These are phyloP conservation scores for Nadsonia commutata DNA, from an alignment of 1,139 yeast species.

Conservation along the genomic window DNA sequence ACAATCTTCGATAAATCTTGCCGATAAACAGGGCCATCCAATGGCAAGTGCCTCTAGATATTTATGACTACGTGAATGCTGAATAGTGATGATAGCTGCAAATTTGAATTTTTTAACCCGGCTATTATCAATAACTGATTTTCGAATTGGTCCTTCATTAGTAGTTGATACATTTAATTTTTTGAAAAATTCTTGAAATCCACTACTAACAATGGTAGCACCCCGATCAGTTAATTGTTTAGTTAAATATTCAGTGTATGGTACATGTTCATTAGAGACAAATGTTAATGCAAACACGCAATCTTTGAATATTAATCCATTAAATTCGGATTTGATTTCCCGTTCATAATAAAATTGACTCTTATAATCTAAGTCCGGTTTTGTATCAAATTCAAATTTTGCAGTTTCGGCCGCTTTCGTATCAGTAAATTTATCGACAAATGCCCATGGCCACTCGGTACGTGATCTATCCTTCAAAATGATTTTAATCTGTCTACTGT, in stretches of 20 bases:
- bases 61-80: slow-evolving; percentile 22
- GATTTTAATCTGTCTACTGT: neutral
- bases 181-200: neutral
- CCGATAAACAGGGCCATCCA: slow-evolving; percentile 78
- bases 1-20: slow-evolving; percentile 44
- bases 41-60: slow-evolving; percentile 74
- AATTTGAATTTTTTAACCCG: neutral
- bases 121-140: neutral
- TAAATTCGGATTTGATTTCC: no score
- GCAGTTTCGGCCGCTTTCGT: no score
- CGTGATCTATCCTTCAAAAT: neutral
- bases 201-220: neutral
- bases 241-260: neutral
- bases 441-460: neutral
- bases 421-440: neutral
- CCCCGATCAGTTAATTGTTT: neutral
- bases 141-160: neutral
- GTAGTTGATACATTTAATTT: neutral
- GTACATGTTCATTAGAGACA: neutral
- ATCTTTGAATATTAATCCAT: neutral
- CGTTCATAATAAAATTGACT: no score
- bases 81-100: neutral
- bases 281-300: neutral
- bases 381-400: no score
- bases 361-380: no score